Conservation (phyloP, 257 asterid genomes). For the Cynanchum wilfordii region DNA sequence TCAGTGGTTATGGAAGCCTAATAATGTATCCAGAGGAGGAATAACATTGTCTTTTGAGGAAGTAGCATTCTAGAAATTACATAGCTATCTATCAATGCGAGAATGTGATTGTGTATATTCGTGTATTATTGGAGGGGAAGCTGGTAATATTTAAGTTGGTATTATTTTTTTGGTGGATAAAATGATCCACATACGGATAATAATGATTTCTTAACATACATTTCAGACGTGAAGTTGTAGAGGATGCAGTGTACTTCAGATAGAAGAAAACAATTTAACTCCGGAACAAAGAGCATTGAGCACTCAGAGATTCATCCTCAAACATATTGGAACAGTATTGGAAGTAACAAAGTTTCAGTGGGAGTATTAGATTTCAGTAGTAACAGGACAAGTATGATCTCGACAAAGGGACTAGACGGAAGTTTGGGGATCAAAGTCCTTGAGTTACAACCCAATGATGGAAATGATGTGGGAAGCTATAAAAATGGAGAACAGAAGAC, state of each 20-base stretch:
- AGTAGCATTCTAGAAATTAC: background rate
- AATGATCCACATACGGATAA: background rate
- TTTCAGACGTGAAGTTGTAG: background rate
- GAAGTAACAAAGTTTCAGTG: constrained; percentile 17
- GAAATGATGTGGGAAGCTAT: constrained; percentile 1
- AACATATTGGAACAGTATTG: constrained; percentile 19
- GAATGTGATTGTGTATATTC: background rate
- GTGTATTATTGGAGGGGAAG: background rate
- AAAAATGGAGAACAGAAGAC: constrained; percentile 9
- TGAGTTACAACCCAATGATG: constrained; percentile 7
- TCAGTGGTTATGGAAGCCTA: background rate
- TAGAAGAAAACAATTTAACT: constrained; percentile 16
- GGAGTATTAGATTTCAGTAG: constrained; percentile 20
- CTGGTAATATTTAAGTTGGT: background rate
- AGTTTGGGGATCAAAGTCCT: constrained; percentile 9
- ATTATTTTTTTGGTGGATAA: background rate
- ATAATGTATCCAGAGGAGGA: background rate
- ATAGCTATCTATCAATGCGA: background rate
- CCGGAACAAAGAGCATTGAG: constrained; percentile 19
- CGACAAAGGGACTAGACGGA: constrained; percentile 21
- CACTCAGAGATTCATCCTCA: constrained; percentile 18
- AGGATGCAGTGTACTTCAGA: constrained; percentile 9
- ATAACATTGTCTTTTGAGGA: background rate
- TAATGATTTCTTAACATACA: background rate
- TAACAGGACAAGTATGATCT: constrained; percentile 14